phyloP scores from a whole-genome alignment of 2,329 filamentous ascomycete species.

The Emydomyces testavorans region DNA sequence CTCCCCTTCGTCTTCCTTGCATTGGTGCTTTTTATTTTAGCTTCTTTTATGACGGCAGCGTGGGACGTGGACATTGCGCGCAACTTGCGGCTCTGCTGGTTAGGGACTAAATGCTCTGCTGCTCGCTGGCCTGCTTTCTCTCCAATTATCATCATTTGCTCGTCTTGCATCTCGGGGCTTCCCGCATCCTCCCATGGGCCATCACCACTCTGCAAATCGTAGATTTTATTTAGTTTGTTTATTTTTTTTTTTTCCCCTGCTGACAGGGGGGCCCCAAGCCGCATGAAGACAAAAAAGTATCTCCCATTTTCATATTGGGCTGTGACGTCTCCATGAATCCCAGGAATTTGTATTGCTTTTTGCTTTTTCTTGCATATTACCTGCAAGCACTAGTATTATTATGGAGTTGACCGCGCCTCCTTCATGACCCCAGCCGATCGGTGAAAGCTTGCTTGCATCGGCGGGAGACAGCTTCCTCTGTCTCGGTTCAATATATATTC shows the following conservation, averaged over 20 bases:
- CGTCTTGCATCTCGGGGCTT: background rate
- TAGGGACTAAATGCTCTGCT: background rate
- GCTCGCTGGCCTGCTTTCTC: no score
- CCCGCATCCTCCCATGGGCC: no score
- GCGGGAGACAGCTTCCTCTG: background rate
- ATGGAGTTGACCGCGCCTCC: constrained; percentile 5
- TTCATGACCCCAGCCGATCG: constrained; percentile 6
- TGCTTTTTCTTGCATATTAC: background rate
- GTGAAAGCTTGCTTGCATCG: constrained; percentile 5
- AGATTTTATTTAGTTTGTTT: no score
- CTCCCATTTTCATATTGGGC: constrained; percentile 2
- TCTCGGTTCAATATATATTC: constrained; percentile 1
- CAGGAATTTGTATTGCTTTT: constrained; percentile 2
- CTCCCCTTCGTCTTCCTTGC: background rate
- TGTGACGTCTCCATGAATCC: background rate
- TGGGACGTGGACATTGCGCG: no score
- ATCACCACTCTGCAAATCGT: background rate
- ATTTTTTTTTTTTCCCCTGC: background rate
- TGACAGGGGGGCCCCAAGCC: background rate
- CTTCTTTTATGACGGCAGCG: no score
- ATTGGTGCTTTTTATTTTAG: background rate
- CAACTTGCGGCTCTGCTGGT: constrained; percentile 1
- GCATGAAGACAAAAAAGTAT: background rate
- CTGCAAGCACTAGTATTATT: background rate
- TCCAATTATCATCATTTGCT: no score